Evolutionary conservation across 78 protist genomes (phyloP).

Genomic region (Dictyostelium brefeldianum): DNA sequence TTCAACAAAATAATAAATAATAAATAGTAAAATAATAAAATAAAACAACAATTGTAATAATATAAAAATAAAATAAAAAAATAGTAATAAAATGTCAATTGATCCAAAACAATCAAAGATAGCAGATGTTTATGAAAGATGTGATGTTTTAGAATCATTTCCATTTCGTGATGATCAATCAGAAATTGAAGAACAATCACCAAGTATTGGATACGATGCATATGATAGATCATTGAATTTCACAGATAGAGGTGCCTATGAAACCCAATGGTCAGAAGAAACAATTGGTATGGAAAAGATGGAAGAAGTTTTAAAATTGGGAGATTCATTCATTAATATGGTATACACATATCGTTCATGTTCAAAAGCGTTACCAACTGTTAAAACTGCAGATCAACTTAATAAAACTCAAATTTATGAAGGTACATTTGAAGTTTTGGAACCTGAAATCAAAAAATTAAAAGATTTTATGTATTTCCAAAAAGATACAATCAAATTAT

Average conservation of each 20-base stretch:
- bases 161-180: constrained; percentile 85
- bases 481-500: constrained; percentile 37
- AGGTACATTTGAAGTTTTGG: constrained; percentile 75
- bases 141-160: constrained; percentile 72
- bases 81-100: constrained; percentile 25
- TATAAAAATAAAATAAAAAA: neutral
- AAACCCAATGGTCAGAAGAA: constrained; percentile 85
- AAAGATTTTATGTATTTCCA: constrained; percentile 82
- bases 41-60: neutral
- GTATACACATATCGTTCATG: constrained; percentile 88
- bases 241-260: constrained; percentile 83
- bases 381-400: constrained; percentile 77
- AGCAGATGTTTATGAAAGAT: constrained; percentile 76
- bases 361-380: constrained; percentile 83
- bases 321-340: constrained; percentile 70
- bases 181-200: constrained; percentile 44
- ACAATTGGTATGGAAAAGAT: constrained; percentile 53
- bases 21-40: neutral
- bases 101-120: constrained; percentile 29
- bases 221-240: constrained; percentile 26
- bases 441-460: constrained; percentile 85
- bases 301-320: constrained; percentile 60
- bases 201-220: constrained; percentile 27
- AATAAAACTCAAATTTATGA: constrained; percentile 83
- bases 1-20: too few species aligned